phyloP scores from a whole-genome alignment of 1,284 basidiomycete species.

The Leccinum subatratum region DNA sequence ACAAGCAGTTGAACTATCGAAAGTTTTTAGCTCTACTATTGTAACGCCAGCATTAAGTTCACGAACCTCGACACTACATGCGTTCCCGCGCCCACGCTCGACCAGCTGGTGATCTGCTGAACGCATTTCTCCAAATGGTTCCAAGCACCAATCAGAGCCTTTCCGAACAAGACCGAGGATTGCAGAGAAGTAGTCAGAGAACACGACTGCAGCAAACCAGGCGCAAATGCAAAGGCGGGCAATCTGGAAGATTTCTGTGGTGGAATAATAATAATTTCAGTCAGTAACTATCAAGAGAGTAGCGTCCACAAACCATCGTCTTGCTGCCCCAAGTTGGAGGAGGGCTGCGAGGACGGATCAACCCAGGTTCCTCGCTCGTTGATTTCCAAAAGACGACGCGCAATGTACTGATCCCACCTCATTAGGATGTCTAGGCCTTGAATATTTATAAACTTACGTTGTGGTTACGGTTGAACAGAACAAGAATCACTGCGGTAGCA shows the following conservation, averaged over 20 bases:
- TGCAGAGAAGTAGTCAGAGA: conserved; percentile 72
- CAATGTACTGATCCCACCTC: conserved; percentile 61
- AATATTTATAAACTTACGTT: conserved; percentile 51
- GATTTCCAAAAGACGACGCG: conserved; percentile 68
- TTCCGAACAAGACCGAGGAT: conserved; percentile 70
- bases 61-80: conserved; percentile 69
- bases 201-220: conserved; percentile 70
- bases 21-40: conserved; percentile 8
- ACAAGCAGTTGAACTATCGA: conserved; percentile 72
- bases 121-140: conserved; percentile 67
- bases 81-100: conserved; percentile 72
- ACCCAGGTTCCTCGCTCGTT: conserved; percentile 65
- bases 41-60: not conserved
- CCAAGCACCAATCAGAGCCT: conserved; percentile 67
- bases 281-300: not conserved
- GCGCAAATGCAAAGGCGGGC: conserved; percentile 72
- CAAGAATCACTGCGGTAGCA: conserved; percentile 63
- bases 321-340: conserved; percentile 46
- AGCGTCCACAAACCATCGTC: conserved; percentile 46
- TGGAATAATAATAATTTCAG: not conserved
- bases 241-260: conserved; percentile 68
- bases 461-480: conserved; percentile 81
- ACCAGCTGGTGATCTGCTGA: conserved; percentile 54
- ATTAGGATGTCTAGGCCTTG: not conserved
- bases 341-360: conserved; percentile 45